Evolutionary conservation across 805 yeast genomes (phyloP).

Genomic region (Gaillardinia entomophila): DNA sequence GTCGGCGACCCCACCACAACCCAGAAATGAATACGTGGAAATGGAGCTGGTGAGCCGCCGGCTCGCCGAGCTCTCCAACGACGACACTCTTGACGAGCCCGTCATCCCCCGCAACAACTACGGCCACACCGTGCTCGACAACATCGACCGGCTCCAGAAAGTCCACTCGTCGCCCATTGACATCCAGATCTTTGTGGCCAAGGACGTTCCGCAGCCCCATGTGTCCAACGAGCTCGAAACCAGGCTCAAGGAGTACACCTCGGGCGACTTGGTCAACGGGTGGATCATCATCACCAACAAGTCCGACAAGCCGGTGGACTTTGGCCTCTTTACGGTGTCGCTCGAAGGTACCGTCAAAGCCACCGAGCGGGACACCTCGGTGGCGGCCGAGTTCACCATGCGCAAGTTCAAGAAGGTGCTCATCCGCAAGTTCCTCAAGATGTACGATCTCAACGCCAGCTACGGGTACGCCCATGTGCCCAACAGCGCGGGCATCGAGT

Average conservation of each 20-base stretch:
- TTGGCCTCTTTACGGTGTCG: constrained; percentile 34
- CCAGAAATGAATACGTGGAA: background rate
- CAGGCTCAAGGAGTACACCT: constrained; percentile 36
- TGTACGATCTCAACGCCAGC: constrained; percentile 58
- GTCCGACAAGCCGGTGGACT: constrained; percentile 37
- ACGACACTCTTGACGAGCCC: background rate
- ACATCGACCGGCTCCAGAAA: constrained; percentile 44
- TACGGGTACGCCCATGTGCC: constrained; percentile 45
- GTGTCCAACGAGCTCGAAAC: constrained; percentile 37
- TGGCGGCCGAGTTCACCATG: constrained; percentile 5
- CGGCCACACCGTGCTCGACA: constrained; percentile 47
- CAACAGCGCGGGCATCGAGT: constrained; percentile 44
- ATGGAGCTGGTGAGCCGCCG: background rate
- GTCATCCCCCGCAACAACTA: constrained; percentile 11
- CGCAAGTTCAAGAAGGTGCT: constrained; percentile 23
- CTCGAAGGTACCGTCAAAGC: constrained; percentile 31
- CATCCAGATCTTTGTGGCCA: constrained; percentile 47
- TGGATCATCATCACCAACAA: constrained; percentile 44
- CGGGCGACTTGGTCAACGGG: constrained; percentile 39
- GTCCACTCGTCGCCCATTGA: constrained; percentile 37
- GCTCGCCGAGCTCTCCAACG: background rate
- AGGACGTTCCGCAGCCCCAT: constrained; percentile 44
- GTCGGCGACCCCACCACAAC: constrained; percentile 22
- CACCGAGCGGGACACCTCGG: constrained; percentile 14
- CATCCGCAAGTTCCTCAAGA: constrained; percentile 48